Base-by-base conservation (phyloP, 2,329 filamentous ascomycete species). In the Lasiodiplodia theobromae region DNA sequence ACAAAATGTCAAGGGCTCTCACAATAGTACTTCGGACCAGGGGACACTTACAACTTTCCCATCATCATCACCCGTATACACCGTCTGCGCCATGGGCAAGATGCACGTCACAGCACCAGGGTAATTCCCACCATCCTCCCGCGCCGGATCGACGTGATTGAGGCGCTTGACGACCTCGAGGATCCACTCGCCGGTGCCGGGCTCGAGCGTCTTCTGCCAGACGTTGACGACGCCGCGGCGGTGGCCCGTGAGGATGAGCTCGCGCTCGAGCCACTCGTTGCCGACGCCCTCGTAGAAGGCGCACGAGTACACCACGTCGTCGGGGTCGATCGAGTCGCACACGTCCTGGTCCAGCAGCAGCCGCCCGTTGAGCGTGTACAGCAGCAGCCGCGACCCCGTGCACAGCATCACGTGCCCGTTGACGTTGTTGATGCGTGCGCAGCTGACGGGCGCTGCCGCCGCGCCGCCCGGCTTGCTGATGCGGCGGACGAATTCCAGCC, bases 11-110 rank as follows among this genome's bases (percentile, higher is more conserved):
- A 70, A 3, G 5, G 28, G 40, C 69, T 69, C n/a, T 34, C 40
- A 25, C 5, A 21, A n/a, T n/a, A n/a, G n/a, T n/a, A n/a, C n/a
- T n/a, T n/a, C n/a, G n/a, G n/a, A n/a, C n/a, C n/a, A n/a, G n/a
- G n/a, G n/a, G 23, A 16, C 44, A 68, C 67, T 68, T 64, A 68
- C 67, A 68, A 99, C 95, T 84, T 90, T 87, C 37, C 96, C 96
- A 71, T 94, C 91, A 71, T 98, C 96, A 82, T 98, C 96, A 3
- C 95, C 96, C 0, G 94, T 97, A 80, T 97, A 98, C 11, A 98
- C 89, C 70, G 91, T 87, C 71, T 91, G 90, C 66, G 92, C 89
- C 86, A 94, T 92, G 2, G 95, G 92, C 68, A 92, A 85, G 65
- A 99, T 92, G 76, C 92, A 96, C 47, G 92, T 97, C 70, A 98